Conservation (phyloP, 2,329 filamentous ascomycete genomes). For the Trichoderma koningiopsis region DNA sequence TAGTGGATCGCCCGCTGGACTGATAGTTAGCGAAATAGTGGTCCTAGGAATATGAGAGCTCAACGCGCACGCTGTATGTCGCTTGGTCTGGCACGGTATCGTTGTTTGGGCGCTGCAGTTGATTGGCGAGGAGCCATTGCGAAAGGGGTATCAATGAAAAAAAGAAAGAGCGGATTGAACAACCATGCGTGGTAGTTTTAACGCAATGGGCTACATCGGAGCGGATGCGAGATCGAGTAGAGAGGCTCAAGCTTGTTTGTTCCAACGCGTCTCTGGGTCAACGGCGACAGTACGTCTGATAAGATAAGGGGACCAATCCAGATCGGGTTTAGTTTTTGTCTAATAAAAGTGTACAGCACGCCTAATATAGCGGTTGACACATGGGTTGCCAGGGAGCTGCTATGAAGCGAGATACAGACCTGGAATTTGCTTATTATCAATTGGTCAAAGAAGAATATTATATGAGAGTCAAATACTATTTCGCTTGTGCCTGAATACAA, state of each 20-base stretch:
- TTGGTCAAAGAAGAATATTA: background rate
- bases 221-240: background rate
- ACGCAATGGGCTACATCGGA: slow-evolving; percentile 14
- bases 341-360: background rate
- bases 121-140: slow-evolving; percentile 19
- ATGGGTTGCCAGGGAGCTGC: background rate
- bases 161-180: background rate
- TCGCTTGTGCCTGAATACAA: background rate
- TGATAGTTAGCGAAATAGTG: slow-evolving; percentile 29
- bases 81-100: slow-evolving; percentile 38
- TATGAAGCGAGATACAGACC: background rate
- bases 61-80: slow-evolving; percentile 44
- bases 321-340: background rate
- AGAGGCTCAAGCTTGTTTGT: slow-evolving; percentile 7
- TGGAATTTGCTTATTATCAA: background rate
- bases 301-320: slow-evolving; percentile 14
- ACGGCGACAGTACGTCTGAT: slow-evolving; percentile 14
- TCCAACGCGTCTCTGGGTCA: slow-evolving; percentile 19
- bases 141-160: background rate
- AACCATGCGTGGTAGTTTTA: slow-evolving; percentile 10
- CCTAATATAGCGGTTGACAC: no score
- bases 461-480: background rate
- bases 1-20: slow-evolving; percentile 70
- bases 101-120: slow-evolving; percentile 27
- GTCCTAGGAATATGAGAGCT: background rate